Conservation (phyloP, 306 rosid genomes). For the Lotus japonicus region DNA sequence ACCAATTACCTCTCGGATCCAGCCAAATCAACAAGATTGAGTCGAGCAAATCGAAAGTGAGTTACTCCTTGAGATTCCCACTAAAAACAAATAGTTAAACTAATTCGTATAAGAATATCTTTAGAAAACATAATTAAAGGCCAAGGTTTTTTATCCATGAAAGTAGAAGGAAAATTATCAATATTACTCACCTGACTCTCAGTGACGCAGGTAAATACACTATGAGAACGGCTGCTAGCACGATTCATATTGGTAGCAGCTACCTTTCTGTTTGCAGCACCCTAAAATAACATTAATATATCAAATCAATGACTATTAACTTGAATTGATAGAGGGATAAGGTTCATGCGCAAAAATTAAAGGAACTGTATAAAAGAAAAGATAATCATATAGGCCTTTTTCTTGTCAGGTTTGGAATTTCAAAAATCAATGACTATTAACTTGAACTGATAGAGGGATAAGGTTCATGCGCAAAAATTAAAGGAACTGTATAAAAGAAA, state of each 20-base stretch:
- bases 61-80: constrained; percentile 97
- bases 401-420: background rate
- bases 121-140: constrained; percentile 12
- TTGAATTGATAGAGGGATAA: background rate
- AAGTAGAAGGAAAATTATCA: background rate
- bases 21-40: constrained; percentile 96
- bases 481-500: background rate
- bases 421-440: constrained; percentile 17
- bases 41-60: constrained; percentile 91
- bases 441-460: background rate
- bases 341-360: constrained; percentile 3
- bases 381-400: background rate
- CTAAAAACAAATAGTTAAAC: constrained; percentile 37
- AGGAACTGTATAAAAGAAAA: background rate
- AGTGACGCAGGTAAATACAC: constrained; percentile 93
- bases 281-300: constrained; percentile 41
- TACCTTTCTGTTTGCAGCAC: constrained; percentile 89
- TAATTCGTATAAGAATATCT: background rate
- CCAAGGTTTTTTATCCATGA: background rate
- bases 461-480: constrained; percentile 2
- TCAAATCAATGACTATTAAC: constrained; percentile 15
- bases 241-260: constrained; percentile 97
- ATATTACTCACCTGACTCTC: constrained; percentile 73
- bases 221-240: constrained; percentile 97
- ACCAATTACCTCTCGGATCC: constrained; percentile 91